phyloP scores from a whole-genome alignment of 768 basidiomycete genomes.

The Lactarius hengduanensis region DNA sequence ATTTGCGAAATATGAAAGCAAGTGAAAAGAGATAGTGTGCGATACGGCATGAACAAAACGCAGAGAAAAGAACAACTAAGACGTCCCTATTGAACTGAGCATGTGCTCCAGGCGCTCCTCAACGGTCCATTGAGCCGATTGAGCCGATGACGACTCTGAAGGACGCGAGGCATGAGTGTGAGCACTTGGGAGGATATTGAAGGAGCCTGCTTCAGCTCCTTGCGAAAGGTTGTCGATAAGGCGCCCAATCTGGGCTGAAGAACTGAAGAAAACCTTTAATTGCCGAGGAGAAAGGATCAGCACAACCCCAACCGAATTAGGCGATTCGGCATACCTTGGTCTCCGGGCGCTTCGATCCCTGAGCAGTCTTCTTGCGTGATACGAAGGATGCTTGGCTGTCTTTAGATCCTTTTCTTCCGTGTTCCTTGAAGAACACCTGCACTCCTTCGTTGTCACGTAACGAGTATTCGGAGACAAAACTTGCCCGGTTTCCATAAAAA shows the following conservation, averaged over 20 bases:
- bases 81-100: slow-evolving; percentile 44
- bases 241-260: slow-evolving; percentile 75
- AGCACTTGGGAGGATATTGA: slow-evolving; percentile 64
- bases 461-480: slow-evolving; percentile 76
- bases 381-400: slow-evolving; percentile 58
- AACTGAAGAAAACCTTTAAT: slow-evolving; percentile 68
- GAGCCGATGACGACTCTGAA: slow-evolving; percentile 52
- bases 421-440: slow-evolving; percentile 77
- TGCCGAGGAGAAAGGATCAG: neutral
- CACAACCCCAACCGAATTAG: slow-evolving; percentile 1
- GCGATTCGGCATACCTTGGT: slow-evolving; percentile 63
- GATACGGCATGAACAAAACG: neutral
- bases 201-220: slow-evolving; percentile 78
- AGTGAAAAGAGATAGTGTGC: slow-evolving; percentile 16
- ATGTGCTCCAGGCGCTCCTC: slow-evolving; percentile 77
- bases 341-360: slow-evolving; percentile 65
- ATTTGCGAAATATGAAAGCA: slow-evolving; percentile 15
- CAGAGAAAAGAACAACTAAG: slow-evolving; percentile 33
- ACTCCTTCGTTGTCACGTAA: slow-evolving; percentile 58
- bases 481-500: slow-evolving; percentile 61
- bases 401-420: slow-evolving; percentile 63
- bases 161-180: slow-evolving; percentile 35
- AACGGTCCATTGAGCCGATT: slow-evolving; percentile 64
- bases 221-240: slow-evolving; percentile 82
- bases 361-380: slow-evolving; percentile 56